Evolutionary conservation across 768 basidiomycete species (phyloP), one percentile per base, ranked within the genome.

Genomic region (Lyophyllum atratum): DNA sequence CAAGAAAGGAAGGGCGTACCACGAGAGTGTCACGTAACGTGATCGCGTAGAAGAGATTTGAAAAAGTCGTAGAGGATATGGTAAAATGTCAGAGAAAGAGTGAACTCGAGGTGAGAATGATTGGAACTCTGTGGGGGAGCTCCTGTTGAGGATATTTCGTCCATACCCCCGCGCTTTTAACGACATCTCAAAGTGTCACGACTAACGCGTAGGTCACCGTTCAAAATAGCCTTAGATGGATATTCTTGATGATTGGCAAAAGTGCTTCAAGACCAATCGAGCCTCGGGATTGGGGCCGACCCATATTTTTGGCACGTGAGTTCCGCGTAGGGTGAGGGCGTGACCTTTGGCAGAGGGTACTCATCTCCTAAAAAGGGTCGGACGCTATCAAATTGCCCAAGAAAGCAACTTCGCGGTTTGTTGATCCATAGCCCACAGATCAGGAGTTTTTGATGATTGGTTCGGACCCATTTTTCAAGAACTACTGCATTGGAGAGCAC

Each of bases 211-310:
- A 66, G 25, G 65, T 64, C 53, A 66, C 63, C 28, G 7, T 52
- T 34, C 22, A 57, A 45, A 61, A 61, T 64, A 34, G 2, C 64
- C 63, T 58, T 50, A 59, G n/a, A 50, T 49, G 47, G 59, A 19
- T 37, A 64, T 62, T 59, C 55, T 24, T 4, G n/a, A 9, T 19
- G 65, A 66, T 66, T 64, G 59, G 60, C 59, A 8, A 60, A 66
- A 59, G 50, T 55, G 52, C 49, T 29, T 49, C 19, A 42, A 40
- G 53, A 63, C 55, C 56, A 65, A 67, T 67, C 64, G 31, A 49
- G 19, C 55, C 39, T 58, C 64, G 64, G 67, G 67, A 70, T 70
- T 70, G 68, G 58, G 33, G 55, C 68, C 63, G 67, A 65, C 66
- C 66, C 61, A 68, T 55, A 55, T 69, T 66, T 65, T 59, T 72